Conservation (phyloP, 345 rosid genomes). For the Mallotus nudiflorus region DNA sequence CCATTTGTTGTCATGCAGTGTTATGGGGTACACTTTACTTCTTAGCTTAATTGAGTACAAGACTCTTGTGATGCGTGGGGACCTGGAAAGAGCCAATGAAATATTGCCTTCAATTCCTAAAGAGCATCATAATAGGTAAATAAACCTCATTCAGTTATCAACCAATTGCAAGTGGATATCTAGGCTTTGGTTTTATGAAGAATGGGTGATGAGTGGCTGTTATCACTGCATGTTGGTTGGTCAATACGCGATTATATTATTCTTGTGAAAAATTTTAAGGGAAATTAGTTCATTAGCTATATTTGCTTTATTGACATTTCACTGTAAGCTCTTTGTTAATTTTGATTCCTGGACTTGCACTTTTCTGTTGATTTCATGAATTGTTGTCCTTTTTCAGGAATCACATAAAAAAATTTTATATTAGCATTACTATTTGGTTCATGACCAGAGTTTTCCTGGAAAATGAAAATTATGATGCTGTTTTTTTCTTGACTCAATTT, state of each 20-base stretch:
- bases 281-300: not conserved
- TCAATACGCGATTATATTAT: not conserved
- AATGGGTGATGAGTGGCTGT: not conserved
- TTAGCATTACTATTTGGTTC: not conserved
- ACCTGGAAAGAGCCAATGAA: constrained; percentile 72
- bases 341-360: not conserved
- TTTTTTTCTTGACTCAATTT: not conserved
- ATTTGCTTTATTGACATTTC: not conserved
- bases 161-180: constrained; percentile 1
- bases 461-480: not conserved
- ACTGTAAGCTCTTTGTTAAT: not conserved
- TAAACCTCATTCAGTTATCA: constrained; percentile 3
- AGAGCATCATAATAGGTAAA: constrained; percentile 85
- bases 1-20: constrained; percentile 42
- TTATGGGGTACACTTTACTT: constrained; percentile 79
- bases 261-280: not conserved
- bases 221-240: constrained; percentile 6
- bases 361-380: not conserved
- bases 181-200: not conserved
- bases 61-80: constrained; percentile 97
- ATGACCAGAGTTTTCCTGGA: not conserved
- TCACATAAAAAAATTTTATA: not conserved
- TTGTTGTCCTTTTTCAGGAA: not conserved
- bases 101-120: constrained; percentile 81
- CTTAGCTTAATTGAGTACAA: constrained; percentile 92